phyloP scores from a whole-genome alignment of 2,329 filamentous ascomycete species.

The Pseudogymnoascus sp. region DNA sequence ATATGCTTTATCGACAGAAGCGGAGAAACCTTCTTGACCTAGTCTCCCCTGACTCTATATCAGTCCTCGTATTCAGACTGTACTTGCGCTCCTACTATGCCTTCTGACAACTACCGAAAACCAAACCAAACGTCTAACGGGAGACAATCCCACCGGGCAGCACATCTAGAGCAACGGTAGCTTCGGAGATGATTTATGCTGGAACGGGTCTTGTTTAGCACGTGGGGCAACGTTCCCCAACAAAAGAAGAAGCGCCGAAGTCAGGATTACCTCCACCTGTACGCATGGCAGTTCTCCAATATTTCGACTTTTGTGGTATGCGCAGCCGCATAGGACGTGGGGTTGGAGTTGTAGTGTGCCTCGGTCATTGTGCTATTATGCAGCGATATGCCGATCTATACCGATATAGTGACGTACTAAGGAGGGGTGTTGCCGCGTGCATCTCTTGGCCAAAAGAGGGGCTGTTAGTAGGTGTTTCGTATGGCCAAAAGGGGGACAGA shows the following conservation, averaged over 20 bases:
- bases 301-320: not conserved
- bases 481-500: not conserved
- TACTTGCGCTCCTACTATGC: not conserved
- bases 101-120: not conserved
- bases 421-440: not conserved
- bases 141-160: not conserved
- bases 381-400: not conserved
- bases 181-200: not conserved
- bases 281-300: not conserved
- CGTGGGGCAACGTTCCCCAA: not conserved
- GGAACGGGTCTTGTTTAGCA: not conserved
- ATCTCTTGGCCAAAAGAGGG: not conserved
- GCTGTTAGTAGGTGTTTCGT: not conserved
- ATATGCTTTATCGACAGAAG: not conserved
- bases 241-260: not conserved
- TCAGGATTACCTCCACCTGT: not conserved
- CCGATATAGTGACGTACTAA: not conserved
- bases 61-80: not conserved
- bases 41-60: not conserved
- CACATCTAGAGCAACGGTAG: not conserved
- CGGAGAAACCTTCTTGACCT: not conserved
- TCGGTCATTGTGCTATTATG: not conserved
- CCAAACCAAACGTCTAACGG: not conserved
- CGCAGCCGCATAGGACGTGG: not conserved
- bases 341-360: not conserved